Conservation (phyloP, 495 filamentous ascomycete species). For the Lasiosphaeria hispida region DNA sequence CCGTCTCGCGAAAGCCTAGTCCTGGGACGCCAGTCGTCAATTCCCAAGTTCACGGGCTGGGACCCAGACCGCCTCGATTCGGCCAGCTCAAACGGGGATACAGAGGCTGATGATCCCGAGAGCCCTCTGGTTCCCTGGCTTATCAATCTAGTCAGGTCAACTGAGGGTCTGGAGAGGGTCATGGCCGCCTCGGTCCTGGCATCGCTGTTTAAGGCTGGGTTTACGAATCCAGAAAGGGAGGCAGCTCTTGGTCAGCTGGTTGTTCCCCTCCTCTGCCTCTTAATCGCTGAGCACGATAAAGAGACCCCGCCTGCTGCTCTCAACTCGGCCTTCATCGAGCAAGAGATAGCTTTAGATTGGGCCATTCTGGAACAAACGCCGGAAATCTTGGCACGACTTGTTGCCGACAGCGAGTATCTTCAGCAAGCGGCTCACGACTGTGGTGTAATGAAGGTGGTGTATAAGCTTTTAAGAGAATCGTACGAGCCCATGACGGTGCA, state of each 20-base stretch:
- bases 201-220: constrained; percentile 67
- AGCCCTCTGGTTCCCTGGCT: constrained; percentile 83
- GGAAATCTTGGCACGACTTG: constrained; percentile 69
- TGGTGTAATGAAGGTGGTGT: constrained; percentile 67
- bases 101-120: constrained; percentile 62
- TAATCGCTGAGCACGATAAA: constrained; percentile 61
- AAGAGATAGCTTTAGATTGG: constrained; percentile 41
- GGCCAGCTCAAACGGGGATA: constrained; percentile 21
- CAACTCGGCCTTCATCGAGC: constrained; percentile 29
- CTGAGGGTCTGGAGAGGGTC: constrained; percentile 62
- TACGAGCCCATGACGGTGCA: constrained; percentile 49
- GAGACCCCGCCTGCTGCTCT: constrained; percentile 28
- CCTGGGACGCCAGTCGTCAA: constrained; percentile 24
- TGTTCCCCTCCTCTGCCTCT: constrained; percentile 67
- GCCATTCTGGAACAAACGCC: constrained; percentile 68
- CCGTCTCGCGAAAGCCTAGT: constrained; percentile 39
- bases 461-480: constrained; percentile 70
- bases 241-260: constrained; percentile 62
- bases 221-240: constrained; percentile 61
- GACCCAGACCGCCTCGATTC: constrained; percentile 28
- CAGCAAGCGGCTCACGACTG: constrained; percentile 84
- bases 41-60: constrained; percentile 30
- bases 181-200: constrained; percentile 79
- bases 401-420: constrained; percentile 69
- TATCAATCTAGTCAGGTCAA: constrained; percentile 63